Evolutionary conservation across 1,284 basidiomycete genomes (phyloP), one percentile per base, ranked within the genome.

Genomic region (Cryptococcus sp.): DNA sequence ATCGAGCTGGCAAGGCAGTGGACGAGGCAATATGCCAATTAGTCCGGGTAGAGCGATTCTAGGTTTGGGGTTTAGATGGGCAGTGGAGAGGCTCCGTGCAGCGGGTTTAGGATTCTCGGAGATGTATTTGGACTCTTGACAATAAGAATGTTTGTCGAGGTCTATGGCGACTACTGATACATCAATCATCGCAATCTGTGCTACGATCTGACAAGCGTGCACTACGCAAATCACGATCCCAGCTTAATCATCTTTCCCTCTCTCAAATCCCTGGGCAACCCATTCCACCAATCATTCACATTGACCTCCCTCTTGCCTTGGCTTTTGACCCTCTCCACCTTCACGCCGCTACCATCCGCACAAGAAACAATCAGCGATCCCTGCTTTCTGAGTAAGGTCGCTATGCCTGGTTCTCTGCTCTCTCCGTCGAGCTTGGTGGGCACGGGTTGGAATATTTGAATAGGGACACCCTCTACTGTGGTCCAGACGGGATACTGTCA

Each of bases 1-100:
- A 88, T 89, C 76, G 80, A 85, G 40, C 88, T 91, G 63, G 90
- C 90, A 74, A 81, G 83, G 75, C 90, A 92, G 76, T 97, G 92
- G 92, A 96, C 92, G 59, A 81, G 84, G 76, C 82, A 85, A 72
- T 93, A 86, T 68, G 91, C 91, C 19, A 56, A 65, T 36, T 68
- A 61, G 31, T 21, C 34, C 16, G 23, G 9, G 44, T 23, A 23
- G 10, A 36, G 11, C 31, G 9, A 37, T 23, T 9, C 4, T 9
- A 34, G 9, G 32, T 9, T 9, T 16, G 32, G 10, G 9, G 32
- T 34, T 34, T 40, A 37, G 34, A 42, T 24, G 13, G 44, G 40
- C 9, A 21, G 14, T 4, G 37, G 40, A 41, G 28, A 23, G 9
- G 24, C 32, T 16, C n/a, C n/a, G n/a, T n/a, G n/a, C n/a, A n/a